These are phyloP conservation scores for Rhizophora mangle DNA, from an alignment of 345 rosid genomes.

Conservation along the genomic window DNA sequence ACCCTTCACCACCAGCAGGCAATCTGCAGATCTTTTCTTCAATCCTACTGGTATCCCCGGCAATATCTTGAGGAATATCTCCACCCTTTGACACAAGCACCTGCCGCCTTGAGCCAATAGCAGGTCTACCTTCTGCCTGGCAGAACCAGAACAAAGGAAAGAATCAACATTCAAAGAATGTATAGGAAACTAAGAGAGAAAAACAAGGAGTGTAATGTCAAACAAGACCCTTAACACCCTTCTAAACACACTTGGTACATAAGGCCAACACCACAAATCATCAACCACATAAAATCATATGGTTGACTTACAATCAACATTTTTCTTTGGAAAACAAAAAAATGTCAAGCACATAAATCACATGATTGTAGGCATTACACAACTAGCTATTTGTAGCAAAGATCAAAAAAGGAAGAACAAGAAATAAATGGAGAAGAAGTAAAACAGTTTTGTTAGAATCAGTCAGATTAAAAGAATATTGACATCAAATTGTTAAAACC, in stretches of 20 bases:
- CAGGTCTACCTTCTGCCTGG: slow-evolving; percentile 59
- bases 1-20: slow-evolving; percentile 85
- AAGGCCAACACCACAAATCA: not conserved
- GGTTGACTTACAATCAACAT: not conserved
- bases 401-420: too few species aligned
- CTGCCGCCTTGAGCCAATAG: slow-evolving; percentile 52
- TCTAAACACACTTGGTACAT: not conserved
- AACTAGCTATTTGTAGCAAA: not conserved
- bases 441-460: too few species aligned
- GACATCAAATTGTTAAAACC: too few species aligned
- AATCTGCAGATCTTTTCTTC: slow-evolving; percentile 82
- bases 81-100: slow-evolving; percentile 52
- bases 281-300: not conserved
- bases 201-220: not conserved
- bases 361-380: not conserved
- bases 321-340: slow-evolving; percentile 1
- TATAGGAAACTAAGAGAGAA: not conserved
- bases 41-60: slow-evolving; percentile 44
- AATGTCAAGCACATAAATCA: not conserved
- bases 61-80: slow-evolving; percentile 53
- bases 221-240: not conserved
- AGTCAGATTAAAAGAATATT: too few species aligned
- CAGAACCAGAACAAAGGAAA: slow-evolving; percentile 4
- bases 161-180: not conserved
- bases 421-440: too few species aligned